Evolutionary conservation across 2,329 filamentous ascomycete species (phyloP), one percentile per base, ranked within the genome.

Genomic region (Clonostachys rhizophaga): DNA sequence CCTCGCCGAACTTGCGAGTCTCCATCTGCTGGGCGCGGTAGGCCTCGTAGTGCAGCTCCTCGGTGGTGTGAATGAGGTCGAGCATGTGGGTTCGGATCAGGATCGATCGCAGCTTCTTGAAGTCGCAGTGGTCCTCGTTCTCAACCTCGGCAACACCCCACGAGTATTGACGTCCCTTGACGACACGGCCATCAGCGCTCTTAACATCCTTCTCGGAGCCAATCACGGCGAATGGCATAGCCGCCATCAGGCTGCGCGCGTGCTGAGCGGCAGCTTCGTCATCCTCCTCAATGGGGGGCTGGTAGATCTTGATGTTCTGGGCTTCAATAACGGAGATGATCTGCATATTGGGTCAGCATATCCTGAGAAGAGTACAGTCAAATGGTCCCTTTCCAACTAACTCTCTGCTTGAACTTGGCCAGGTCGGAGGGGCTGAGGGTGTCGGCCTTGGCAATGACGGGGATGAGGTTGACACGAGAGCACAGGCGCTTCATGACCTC

Each of bases 1-100:
- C 92, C 77, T 99, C 95, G 72, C 94, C 94, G 60, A 99, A 97
- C 76, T 99, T 99, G 75, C 94, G 85, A 44, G 94, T 99, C 80
- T 99, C 94, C 94, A 99, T 99, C 75, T 99, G 95, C 72, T 95
- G 90, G 47, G 94, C 94, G 61, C 94, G 92, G 80, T 99, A 99
- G 51, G 90, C 92, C 74, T 99, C 94, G 78, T 99, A 99, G 81
- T 99, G 94, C 62, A 91, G 86, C 79, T 99, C 94, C 75, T 99
- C 94, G 58, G 94, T 99, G 54, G 95, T 99, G 79, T 99, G 94
- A 68, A 99, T 99, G 55, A 99, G 87, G 68, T 99, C 94, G 62
- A 99, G 84, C 94, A 99, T 99, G 79, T 99, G 94, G 44, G 92
- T 96, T 70, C 94, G 90, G 77, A 99, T 97, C 57, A 99, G 81